These are phyloP conservation scores for Aspergillus sp. DNA, from an alignment of 2,329 filamentous ascomycete genomes.

Conservation along the genomic window DNA sequence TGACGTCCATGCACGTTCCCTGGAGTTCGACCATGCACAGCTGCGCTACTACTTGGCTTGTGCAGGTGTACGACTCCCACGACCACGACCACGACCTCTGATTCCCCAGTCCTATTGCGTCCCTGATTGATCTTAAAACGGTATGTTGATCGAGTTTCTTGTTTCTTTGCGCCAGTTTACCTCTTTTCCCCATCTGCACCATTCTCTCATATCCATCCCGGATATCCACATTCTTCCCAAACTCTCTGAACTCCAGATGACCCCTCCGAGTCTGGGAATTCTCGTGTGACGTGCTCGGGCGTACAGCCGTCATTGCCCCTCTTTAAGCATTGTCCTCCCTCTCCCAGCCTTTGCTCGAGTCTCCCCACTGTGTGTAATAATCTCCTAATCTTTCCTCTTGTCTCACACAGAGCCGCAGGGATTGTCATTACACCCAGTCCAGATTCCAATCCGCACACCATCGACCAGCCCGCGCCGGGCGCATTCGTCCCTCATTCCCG, in stretches of 20 bases:
- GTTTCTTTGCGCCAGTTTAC: too few relatives aligned
- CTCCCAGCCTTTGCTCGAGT: background rate
- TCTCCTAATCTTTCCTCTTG: background rate
- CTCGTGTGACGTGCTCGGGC: too few relatives aligned
- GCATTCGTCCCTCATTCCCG: conserved; percentile 6
- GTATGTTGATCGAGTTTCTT: too few relatives aligned
- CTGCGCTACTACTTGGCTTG: background rate
- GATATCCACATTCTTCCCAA: background rate
- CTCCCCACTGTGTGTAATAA: background rate
- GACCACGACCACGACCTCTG: background rate
- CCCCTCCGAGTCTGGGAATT: too few relatives aligned
- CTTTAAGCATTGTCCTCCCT: background rate
- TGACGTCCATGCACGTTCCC: background rate
- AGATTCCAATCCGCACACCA: background rate
- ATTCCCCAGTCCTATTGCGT: too few relatives aligned
- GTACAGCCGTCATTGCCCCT: background rate
- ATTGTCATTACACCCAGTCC: background rate
- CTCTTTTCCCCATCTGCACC: too few relatives aligned
- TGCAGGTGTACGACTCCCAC: background rate
- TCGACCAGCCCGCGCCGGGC: background rate
- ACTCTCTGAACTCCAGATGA: too few relatives aligned
- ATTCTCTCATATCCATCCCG: too few relatives aligned
- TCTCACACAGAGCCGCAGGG: conserved; percentile 8
- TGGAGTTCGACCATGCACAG: background rate
- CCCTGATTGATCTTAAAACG: too few relatives aligned